Evolutionary conservation across 495 filamentous ascomycete species (phyloP).

Genomic region (Cetradonia linearis): DNA sequence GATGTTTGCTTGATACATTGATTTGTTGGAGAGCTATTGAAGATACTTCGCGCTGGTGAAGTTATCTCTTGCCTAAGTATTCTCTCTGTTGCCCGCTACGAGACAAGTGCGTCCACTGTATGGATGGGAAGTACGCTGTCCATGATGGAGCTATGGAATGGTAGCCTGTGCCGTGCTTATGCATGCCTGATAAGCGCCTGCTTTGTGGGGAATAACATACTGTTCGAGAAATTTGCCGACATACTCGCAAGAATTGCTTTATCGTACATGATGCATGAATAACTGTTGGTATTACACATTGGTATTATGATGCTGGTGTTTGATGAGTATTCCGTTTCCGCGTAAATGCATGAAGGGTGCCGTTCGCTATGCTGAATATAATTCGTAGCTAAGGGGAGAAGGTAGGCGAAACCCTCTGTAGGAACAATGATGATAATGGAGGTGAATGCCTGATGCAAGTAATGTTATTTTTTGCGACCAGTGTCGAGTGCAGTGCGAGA

Average conservation of each 20-base stretch:
- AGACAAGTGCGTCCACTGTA: no score
- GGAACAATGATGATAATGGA: not conserved
- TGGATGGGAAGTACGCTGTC: no score
- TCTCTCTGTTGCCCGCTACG: no score
- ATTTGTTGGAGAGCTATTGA: not conserved
- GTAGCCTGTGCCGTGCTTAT: no score
- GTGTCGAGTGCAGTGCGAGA: conserved; percentile 24
- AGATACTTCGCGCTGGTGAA: not conserved
- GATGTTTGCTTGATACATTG: not conserved
- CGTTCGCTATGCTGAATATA: not conserved
- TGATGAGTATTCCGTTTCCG: not conserved
- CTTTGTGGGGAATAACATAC: not conserved
- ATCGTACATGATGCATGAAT: not conserved
- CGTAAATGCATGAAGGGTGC: not conserved
- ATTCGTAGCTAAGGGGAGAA: not conserved
- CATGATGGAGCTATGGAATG: no score
- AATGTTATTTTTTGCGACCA: conserved; percentile 7
- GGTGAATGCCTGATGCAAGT: not conserved
- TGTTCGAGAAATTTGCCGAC: not conserved
- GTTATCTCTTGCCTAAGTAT: not conserved
- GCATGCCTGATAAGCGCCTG: no score
- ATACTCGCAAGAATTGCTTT: no score
- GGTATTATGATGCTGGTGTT: not conserved
- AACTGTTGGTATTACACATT: not conserved
- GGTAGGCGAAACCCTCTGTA: not conserved